Evolutionary conservation across 371 early-diverging fungal species (phyloP).

Genomic region (Saksenaea oblongispora): DNA sequence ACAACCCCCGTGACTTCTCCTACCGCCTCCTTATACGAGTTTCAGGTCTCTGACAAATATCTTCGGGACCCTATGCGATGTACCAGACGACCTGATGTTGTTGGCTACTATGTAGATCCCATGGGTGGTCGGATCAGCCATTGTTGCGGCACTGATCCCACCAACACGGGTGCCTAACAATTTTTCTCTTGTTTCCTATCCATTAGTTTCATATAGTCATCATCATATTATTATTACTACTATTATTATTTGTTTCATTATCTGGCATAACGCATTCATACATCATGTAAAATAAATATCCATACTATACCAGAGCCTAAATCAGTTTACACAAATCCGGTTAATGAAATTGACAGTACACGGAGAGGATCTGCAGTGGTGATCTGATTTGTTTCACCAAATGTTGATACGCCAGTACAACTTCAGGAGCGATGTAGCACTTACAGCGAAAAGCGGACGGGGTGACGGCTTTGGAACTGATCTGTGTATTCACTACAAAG

Average conservation of each 20-base stretch:
- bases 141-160: conserved; percentile 12
- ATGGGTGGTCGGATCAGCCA: conserved; percentile 22
- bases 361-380: not conserved
- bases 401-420: no score
- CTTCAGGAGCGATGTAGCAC: no score
- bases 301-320: not conserved
- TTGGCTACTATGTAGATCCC: conserved; percentile 23
- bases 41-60: not conserved
- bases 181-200: not conserved
- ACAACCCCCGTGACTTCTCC: not conserved
- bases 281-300: not conserved
- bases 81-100: conserved; percentile 9
- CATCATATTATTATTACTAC: not conserved
- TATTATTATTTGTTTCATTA: not conserved
- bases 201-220: not conserved
- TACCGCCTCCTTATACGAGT: not conserved
- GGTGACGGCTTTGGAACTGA: no score
- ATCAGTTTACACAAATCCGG: not conserved
- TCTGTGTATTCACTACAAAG: no score
- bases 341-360: not conserved
- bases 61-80: conserved; percentile 20
- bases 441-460: no score
- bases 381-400: no score
- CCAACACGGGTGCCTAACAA: conserved; percentile 22
- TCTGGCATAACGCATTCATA: not conserved